Conservation (phyloP, 257 asterid species). For the Gynochthodes officinalis region DNA sequence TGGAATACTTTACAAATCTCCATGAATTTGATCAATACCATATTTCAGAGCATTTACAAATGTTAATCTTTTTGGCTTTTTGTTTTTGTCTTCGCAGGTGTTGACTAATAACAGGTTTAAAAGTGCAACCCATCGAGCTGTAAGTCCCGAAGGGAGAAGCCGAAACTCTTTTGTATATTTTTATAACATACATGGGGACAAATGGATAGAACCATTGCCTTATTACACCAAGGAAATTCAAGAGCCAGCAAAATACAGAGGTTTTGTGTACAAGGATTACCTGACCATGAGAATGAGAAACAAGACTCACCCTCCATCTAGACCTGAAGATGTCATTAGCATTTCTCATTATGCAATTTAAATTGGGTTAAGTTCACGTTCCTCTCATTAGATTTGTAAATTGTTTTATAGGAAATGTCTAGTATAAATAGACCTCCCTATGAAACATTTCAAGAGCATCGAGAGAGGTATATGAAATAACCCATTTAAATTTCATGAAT, state of each 20-base stretch:
- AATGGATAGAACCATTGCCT: constrained; percentile 45
- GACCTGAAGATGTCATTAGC: constrained; percentile 24
- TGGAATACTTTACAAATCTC: too few relatives aligned
- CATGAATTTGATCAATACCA: too few relatives aligned
- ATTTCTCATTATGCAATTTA: neutral
- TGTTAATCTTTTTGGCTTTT: too few relatives aligned
- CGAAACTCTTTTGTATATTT: constrained; percentile 37
- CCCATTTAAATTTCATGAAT: too few relatives aligned
- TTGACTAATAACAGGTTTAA: constrained; percentile 29
- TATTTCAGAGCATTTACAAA: too few relatives aligned
- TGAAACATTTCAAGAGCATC: too few relatives aligned
- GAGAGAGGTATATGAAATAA: too few relatives aligned
- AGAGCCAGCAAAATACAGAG: constrained; percentile 33
- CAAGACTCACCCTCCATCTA: constrained; percentile 38
- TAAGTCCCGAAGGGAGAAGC: constrained; percentile 27
- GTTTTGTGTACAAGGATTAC: constrained; percentile 35
- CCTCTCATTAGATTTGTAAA: too few relatives aligned
- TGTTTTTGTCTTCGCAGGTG: too few relatives aligned
- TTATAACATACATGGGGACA: constrained; percentile 32
- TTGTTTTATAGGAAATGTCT: too few relatives aligned
- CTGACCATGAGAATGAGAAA: constrained; percentile 31
- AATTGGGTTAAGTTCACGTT: too few relatives aligned
- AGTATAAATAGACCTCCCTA: too few relatives aligned
- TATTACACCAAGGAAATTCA: constrained; percentile 31
- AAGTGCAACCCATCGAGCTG: constrained; percentile 51